Evolutionary conservation across 2,329 filamentous ascomycete species (phyloP), one percentile per base, ranked within the genome.

Genomic region (Scedosporium apiospermum): DNA sequence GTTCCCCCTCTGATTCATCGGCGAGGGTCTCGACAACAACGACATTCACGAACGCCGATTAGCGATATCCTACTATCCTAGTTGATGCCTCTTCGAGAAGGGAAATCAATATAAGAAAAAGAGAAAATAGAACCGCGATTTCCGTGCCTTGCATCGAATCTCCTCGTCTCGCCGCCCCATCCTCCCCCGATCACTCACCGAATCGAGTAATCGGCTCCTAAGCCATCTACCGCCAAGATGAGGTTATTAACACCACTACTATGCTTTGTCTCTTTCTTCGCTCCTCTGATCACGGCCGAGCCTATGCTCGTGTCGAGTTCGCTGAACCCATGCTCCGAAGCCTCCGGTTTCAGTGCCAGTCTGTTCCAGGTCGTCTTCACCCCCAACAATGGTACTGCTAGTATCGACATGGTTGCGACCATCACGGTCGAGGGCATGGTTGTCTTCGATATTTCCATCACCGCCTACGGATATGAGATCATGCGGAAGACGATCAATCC

Each of bases 281-380:
- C 75, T 83, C 64, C 81, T 78, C 23, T 61, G 30, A 42, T 57
- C 18, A 70, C 83, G 64, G 88, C 85, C 65, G 80, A 85, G 71
- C 82, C 81, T 66, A 79, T 91, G 71, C 89, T 98, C 70, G 81
- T 87, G 69, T 95, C 93, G 63, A 90, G 84, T 71, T 96, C 93
- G 27, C 83, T 97, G 68, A 92, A 90, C 74, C 83, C 89, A 57
- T 97, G 93, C 76, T 89, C 93, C 80, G 80, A 86, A 64, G 88
- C 93, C 75, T 93, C 90, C 30, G 88, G 87, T 71, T 96, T 97
- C 75, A 89, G 90, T 4, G 92, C 93, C 69, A 92, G 88, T 68
- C 82, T 95, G 64, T 96, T 97, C 84, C 88, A 96, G 68, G 89
- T 96, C 73, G 78, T 85, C 66, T 91, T 90, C 75, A 91, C 88